Evolutionary conservation across 2,329 filamentous ascomycete genomes (phyloP).

Genomic region (Ophiocordyceps australis): DNA sequence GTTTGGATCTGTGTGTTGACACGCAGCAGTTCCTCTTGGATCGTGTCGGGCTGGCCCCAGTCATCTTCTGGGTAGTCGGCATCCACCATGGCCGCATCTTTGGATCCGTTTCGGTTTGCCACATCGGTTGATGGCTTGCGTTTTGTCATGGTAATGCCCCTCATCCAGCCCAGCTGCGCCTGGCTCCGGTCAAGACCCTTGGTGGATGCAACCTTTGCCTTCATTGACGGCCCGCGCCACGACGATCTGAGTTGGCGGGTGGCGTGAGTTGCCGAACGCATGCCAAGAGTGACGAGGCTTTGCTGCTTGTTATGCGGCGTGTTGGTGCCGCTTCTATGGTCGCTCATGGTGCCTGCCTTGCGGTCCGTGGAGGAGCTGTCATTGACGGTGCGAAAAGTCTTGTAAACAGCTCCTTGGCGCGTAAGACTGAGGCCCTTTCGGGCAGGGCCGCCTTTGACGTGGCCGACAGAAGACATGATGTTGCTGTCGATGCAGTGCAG

Average conservation of each 20-base stretch:
- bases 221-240: conserved; percentile 42
- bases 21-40: conserved; percentile 47
- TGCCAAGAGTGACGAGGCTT: conserved; percentile 23
- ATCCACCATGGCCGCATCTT: conserved; percentile 32
- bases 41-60: conserved; percentile 41
- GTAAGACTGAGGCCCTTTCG: conserved; percentile 53
- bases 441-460: conserved; percentile 48
- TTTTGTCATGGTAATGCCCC: conserved; percentile 46
- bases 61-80: conserved; percentile 33
- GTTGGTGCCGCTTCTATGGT: conserved; percentile 28
- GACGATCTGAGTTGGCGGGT: conserved; percentile 15
- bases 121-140: conserved; percentile 23
- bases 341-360: conserved; percentile 42
- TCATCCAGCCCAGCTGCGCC: conserved; percentile 51
- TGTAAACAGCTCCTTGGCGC: conserved; percentile 69
- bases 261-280: conserved; percentile 16
- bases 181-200: conserved; percentile 26
- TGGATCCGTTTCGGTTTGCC: conserved; percentile 25
- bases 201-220: conserved; percentile 25
- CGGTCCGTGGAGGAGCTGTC: conserved; percentile 37
- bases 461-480: conserved; percentile 50
- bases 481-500: conserved; percentile 55
- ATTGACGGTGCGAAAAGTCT: conserved; percentile 63
- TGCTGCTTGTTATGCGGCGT: conserved; percentile 21
- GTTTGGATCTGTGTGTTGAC: conserved; percentile 44